A percentile compares a stretch with the other conserved stretches of the same genome.
phyloP scores from a whole-genome alignment of 805 yeast genomes.

The Kodamaea kakaduensis region DNA sequence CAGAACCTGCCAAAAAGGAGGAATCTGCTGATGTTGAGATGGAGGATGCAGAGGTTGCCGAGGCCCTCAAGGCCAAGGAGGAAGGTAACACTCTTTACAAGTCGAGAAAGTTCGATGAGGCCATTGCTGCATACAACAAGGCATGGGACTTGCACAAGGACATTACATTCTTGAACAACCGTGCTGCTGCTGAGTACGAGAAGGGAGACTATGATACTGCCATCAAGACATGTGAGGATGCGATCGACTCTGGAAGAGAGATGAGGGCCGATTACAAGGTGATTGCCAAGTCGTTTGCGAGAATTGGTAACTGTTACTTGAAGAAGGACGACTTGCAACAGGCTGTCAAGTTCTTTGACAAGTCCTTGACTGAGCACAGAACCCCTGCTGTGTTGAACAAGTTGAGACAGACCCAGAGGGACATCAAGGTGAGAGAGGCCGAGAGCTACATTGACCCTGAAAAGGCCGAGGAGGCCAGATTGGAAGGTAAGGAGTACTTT shows the following conservation, averaged over 20 bases:
- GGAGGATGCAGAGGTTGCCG: constrained; percentile 40
- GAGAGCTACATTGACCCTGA: constrained; percentile 81
- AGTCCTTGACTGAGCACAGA: constrained; percentile 94
- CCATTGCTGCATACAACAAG: constrained; percentile 76
- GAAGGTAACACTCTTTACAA: constrained; percentile 87
- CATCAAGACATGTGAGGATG: constrained; percentile 72
- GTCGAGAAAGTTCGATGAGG: constrained; percentile 84
- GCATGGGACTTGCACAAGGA: constrained; percentile 84
- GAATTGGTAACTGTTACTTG: constrained; percentile 79
- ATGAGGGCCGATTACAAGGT: constrained; percentile 86
- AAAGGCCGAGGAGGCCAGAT: constrained; percentile 92
- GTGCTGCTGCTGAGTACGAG: constrained; percentile 97
- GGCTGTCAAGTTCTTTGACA: constrained; percentile 79
- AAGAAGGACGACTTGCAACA: constrained; percentile 68
- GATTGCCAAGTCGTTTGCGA: constrained; percentile 88
- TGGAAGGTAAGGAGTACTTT: constrained; percentile 86
- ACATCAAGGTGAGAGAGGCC: constrained; percentile 72
- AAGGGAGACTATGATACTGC: constrained; percentile 88
- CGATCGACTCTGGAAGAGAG: constrained; percentile 88
- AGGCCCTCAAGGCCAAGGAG: constrained; percentile 70
- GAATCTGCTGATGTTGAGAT: constrained; percentile 28
- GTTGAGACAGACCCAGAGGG: constrained; percentile 83
- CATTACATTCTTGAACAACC: constrained; percentile 90
- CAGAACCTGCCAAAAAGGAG: constrained; percentile 8
- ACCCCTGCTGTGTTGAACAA: constrained; percentile 89